Percentiles rank a stretch among this genome's conserved stretches.
These are phyloP conservation scores for Kluyveromyces aestuarii DNA, from an alignment of 805 yeast genomes.

Conservation along the genomic window DNA sequence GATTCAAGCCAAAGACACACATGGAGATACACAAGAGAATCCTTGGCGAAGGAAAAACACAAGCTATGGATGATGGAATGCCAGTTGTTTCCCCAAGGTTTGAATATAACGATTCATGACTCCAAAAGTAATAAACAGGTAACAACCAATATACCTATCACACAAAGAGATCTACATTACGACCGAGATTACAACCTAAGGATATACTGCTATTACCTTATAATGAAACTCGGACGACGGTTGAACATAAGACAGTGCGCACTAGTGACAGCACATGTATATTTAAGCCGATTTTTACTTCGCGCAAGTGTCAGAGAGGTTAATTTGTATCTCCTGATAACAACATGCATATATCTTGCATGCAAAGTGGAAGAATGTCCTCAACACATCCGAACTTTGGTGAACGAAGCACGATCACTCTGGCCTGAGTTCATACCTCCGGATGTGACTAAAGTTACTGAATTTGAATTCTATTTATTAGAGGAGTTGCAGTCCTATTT, in stretches of 20 bases:
- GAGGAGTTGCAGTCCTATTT: slow-evolving; percentile 75
- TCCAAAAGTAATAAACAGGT: slow-evolving; percentile 21
- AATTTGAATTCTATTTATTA: slow-evolving; percentile 86
- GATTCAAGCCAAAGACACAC: slow-evolving; percentile 65
- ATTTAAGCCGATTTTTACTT: slow-evolving; percentile 67
- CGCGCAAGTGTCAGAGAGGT: slow-evolving; percentile 69
- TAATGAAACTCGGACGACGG: slow-evolving; percentile 70
- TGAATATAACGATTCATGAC: slow-evolving; percentile 26
- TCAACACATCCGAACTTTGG: slow-evolving; percentile 77
- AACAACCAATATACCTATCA: slow-evolving; percentile 34
- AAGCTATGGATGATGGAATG: slow-evolving; percentile 32
- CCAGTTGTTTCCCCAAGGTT: slow-evolving; percentile 27
- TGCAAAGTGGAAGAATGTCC: slow-evolving; percentile 95
- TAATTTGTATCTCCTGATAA: slow-evolving; percentile 68
- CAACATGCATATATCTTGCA: slow-evolving; percentile 82
- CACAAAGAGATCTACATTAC: slow-evolving; percentile 32
- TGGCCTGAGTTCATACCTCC: slow-evolving; percentile 96
- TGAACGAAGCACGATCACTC: slow-evolving; percentile 73
- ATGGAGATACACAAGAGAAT: slow-evolving; percentile 73
- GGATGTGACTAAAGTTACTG: slow-evolving; percentile 86
- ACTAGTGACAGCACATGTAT: slow-evolving; percentile 81
- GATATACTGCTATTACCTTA: slow-evolving; percentile 68
- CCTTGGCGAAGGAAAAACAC: slow-evolving; percentile 39
- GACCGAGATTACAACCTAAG: slow-evolving; percentile 52
- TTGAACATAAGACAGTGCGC: slow-evolving; percentile 75